phyloP scores from a whole-genome alignment of 2,329 filamentous ascomycete species.

The Neonectria punicea region DNA sequence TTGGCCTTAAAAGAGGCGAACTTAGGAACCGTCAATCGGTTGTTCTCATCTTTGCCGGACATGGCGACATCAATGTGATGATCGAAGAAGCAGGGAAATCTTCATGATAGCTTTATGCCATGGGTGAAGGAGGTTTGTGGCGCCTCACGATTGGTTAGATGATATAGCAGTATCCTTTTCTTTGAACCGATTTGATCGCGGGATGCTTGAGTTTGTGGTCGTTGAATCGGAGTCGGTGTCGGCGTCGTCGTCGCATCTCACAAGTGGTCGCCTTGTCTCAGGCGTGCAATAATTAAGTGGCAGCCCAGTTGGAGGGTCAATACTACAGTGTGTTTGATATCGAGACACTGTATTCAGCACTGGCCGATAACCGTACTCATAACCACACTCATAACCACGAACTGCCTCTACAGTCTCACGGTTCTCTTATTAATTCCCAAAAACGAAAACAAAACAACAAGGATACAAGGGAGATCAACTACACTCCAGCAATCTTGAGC shows the following conservation, averaged over 20 bases:
- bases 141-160: not conserved
- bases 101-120: slow-evolving; percentile 22
- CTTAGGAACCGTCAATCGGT: slow-evolving; percentile 64
- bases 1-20: slow-evolving; percentile 75
- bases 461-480: too few species aligned
- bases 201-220: not conserved
- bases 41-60: slow-evolving; percentile 40
- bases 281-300: not conserved
- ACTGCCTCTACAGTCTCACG: not conserved
- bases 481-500: too few species aligned
- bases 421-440: not conserved
- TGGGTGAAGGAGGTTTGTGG: not conserved
- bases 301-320: not conserved
- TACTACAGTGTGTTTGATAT: not conserved
- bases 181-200: not conserved
- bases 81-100: slow-evolving; percentile 11
- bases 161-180: not conserved
- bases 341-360: not conserved
- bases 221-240: not conserved
- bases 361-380: not conserved
- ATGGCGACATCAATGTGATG: slow-evolving; percentile 33
- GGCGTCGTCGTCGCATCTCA: not conserved
- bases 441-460: too few species aligned
- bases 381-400: not conserved
- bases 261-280: not conserved